Evolutionary conservation across 2,329 filamentous ascomycete genomes (phyloP), one percentile per base, ranked within the genome.

Genomic region (Pseudovirgaria hyperparasitica): DNA sequence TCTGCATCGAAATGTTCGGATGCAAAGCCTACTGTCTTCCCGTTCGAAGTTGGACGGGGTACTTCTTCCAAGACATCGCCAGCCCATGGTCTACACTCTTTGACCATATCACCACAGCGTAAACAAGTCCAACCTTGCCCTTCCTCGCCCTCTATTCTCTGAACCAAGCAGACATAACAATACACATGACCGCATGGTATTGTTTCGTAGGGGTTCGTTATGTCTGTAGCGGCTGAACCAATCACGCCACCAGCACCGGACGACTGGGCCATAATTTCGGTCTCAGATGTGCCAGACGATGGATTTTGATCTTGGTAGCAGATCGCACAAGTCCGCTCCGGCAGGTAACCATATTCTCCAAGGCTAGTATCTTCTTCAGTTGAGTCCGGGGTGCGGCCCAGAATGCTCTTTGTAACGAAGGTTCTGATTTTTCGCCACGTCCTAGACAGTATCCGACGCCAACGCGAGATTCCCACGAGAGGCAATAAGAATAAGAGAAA

Each of bases 401-500:
- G 56, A 1, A 60, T 50, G 22, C 62, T 51, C 28, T 80, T 62
- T 6, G 80, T 66, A 11, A 48, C 19, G 2, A 41, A 27, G 17
- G 71, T 65, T 42, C 78, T 78, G 1, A 81, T 76, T 52, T 77
- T 85, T 40, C 80, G 74, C 82, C 85, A 92, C n/a, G 76, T 74
- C 35, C 85, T 71, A 12, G 71, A 67, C n/a, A 94, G 62, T 78
- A 87, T 93, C 39, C 86, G 70, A 31, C 84, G 72, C 90, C 90
- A 98, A 38, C 85, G 72, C 45, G 81, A 78, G 40, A 98, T 87
- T 27, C 90, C 90, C 22, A 98, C 81, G n/a, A 98, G 68, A 0
- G 90, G 90, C n/a, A 98, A 66, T 11, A 96, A 70, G 52, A 96
- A 98, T 17, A 98, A 70, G n/a, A 98, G 64, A 43, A 98, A 98